Percentiles rank a stretch among this genome's conserved stretches.
These are phyloP conservation scores for Coleophoma cylindrospora DNA, from an alignment of 2,329 filamentous ascomycete genomes.

Conservation along the genomic window DNA sequence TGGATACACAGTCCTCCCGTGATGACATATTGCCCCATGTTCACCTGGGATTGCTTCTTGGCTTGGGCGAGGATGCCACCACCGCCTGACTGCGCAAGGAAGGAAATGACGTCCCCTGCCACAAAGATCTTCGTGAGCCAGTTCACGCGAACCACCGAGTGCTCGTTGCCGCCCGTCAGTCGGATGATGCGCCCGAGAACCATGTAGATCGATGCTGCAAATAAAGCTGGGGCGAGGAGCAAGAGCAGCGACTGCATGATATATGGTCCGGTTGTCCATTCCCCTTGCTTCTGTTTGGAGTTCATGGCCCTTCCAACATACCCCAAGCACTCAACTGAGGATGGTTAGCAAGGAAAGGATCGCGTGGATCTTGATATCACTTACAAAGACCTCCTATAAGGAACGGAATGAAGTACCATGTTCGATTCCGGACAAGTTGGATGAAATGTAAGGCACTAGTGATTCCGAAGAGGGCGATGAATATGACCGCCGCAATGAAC, in stretches of 20 bases:
- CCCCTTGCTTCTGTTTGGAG: conserved; percentile 11
- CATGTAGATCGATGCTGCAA: conserved; percentile 33
- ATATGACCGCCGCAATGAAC: conserved; percentile 34
- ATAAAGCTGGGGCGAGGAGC: conserved; percentile 30
- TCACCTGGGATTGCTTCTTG: not conserved
- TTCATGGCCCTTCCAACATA: conserved; percentile 21
- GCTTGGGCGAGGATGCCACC: conserved; percentile 14
- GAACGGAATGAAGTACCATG: conserved; percentile 47
- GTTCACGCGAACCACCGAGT: conserved; percentile 30
- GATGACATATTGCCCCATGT: conserved; percentile 34
- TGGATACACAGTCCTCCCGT: conserved; percentile 41
- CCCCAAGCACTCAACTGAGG: conserved; percentile 31
- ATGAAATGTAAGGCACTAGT: conserved; percentile 31
- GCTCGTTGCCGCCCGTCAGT: conserved; percentile 27
- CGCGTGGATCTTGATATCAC: conserved; percentile 6
- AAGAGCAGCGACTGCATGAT: conserved; percentile 28
- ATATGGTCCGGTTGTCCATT: conserved; percentile 21
- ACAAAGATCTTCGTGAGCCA: conserved; percentile 41
- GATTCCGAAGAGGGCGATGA: conserved; percentile 33
- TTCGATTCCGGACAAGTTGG: conserved; percentile 31
- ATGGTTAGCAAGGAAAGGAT: conserved; percentile 11
- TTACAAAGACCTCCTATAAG: conserved; percentile 46
- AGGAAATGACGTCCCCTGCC: conserved; percentile 34
- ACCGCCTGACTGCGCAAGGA: conserved; percentile 30
- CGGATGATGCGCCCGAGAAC: conserved; percentile 28